phyloP scores from a whole-genome alignment of 306 rosid genomes.

The Rosa rugosa region DNA sequence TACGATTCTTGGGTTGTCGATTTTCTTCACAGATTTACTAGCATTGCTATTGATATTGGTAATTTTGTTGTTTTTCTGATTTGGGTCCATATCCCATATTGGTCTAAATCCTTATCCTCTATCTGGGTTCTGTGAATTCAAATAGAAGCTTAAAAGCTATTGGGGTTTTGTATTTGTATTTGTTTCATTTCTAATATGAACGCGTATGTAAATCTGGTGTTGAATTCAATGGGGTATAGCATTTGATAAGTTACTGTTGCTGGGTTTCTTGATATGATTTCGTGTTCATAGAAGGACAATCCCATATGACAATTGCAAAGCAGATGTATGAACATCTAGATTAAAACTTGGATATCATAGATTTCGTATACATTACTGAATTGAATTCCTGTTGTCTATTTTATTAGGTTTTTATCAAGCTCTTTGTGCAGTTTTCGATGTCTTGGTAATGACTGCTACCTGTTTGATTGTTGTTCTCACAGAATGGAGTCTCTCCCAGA shows the following conservation, averaged over 20 bases:
- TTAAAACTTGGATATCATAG: background rate
- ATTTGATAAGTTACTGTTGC: background rate
- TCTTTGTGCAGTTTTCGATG: background rate
- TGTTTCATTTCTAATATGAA: background rate
- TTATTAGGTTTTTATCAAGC: background rate
- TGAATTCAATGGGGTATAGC: background rate
- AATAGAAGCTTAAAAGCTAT: background rate
- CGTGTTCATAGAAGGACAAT: background rate
- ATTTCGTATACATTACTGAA: background rate
- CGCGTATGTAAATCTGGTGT: background rate
- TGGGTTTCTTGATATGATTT: background rate
- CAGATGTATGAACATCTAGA: background rate
- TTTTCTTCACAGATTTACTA: slow-evolving; percentile 3
- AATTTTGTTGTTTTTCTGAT: background rate
- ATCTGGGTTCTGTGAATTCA: slow-evolving; percentile 2
- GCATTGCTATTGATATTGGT: background rate
- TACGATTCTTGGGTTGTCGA: background rate
- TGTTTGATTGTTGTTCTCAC: slow-evolving; percentile 32
- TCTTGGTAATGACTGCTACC: slow-evolving; percentile 19
- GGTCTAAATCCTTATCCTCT: background rate
- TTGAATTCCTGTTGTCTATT: background rate
- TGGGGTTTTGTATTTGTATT: background rate
- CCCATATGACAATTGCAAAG: background rate
- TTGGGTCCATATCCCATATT: slow-evolving; percentile 10
- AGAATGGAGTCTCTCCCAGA: slow-evolving; percentile 84